Percentiles rank a stretch among this genome's conserved stretches.
phyloP scores from a whole-genome alignment of 1,139 yeast species.

The Suhomyces choctaworum region DNA sequence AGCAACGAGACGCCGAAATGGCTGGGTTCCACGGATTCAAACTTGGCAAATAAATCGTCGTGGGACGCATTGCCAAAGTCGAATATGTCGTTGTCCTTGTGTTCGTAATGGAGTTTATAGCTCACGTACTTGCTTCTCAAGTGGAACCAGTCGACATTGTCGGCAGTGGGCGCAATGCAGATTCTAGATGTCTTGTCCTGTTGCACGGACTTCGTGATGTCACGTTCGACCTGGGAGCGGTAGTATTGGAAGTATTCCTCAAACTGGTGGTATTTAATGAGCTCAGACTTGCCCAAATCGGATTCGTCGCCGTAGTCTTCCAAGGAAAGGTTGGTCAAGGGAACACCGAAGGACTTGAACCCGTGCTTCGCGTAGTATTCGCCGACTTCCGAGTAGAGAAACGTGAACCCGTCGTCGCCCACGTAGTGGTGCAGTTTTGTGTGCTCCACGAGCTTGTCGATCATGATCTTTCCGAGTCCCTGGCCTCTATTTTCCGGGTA shows the following conservation, averaged over 20 bases:
- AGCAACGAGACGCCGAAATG: constrained; percentile 35
- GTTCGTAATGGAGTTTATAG: constrained; percentile 28
- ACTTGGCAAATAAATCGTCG: constrained; percentile 25
- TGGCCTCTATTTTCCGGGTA: constrained; percentile 56
- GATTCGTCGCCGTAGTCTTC: constrained; percentile 10
- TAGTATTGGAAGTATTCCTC: constrained; percentile 26
- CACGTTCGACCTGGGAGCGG: constrained; percentile 21
- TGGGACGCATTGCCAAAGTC: constrained; percentile 28
- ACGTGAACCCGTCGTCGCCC: constrained; percentile 44
- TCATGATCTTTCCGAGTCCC: constrained; percentile 65
- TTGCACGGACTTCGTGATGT: constrained; percentile 20
- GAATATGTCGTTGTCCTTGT: constrained; percentile 15
- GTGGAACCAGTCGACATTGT: constrained; percentile 47
- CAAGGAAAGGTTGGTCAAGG: constrained; percentile 28
- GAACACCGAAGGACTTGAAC: constrained; percentile 53
- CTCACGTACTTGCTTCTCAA: constrained; percentile 41
- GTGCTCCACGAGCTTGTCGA: constrained; percentile 44
- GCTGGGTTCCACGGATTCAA: constrained; percentile 27
- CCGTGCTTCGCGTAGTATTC: constrained; percentile 63
- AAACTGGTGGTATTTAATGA: constrained; percentile 35
- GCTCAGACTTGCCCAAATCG: constrained; percentile 14
- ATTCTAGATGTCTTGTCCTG: constrained; percentile 34
- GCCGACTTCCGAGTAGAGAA: constrained; percentile 72
- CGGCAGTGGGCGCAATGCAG: constrained; percentile 30
- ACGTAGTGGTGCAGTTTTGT: constrained; percentile 22